Evolutionary conservation across 1,284 basidiomycete genomes (phyloP).

Genomic region (Cryptococcus sp.): DNA sequence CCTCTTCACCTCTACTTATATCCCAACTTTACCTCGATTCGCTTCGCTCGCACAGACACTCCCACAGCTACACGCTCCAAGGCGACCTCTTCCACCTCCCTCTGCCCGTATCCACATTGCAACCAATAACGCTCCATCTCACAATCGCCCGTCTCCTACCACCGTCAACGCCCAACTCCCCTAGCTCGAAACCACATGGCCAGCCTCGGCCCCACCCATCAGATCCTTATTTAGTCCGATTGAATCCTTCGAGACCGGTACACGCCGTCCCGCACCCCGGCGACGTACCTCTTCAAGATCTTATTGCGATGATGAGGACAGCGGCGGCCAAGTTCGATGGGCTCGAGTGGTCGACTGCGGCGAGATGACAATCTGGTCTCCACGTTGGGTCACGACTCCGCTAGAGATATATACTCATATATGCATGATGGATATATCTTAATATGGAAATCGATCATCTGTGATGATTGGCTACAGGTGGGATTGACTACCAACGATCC

Average conservation of each 20-base stretch:
- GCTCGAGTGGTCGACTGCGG: constrained; percentile 41
- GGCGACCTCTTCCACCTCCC: constrained; percentile 46
- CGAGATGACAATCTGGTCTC: neutral
- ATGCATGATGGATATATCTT: no score
- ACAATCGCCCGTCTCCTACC: constrained; percentile 30
- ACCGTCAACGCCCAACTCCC: constrained; percentile 2
- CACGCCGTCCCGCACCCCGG: constrained; percentile 28
- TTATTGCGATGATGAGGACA: constrained; percentile 39
- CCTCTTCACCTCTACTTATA: neutral
- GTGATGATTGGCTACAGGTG: no score
- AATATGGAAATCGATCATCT: no score
- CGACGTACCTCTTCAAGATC: constrained; percentile 32
- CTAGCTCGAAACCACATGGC: neutral
- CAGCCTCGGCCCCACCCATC: neutral
- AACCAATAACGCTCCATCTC: constrained; percentile 34
- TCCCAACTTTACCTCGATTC: neutral
- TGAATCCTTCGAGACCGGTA: constrained; percentile 40
- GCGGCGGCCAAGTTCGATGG: constrained; percentile 36
- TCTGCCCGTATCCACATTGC: constrained; percentile 22
- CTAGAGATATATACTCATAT: no score
- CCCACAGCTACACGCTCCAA: constrained; percentile 34
- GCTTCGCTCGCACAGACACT: constrained; percentile 26
- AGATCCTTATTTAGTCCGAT: constrained; percentile 43
- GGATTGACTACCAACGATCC: no score
- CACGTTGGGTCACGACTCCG: no score